phyloP scores from a whole-genome alignment of 2,329 filamentous ascomycete genomes.

The Alternaria ethzedia region DNA sequence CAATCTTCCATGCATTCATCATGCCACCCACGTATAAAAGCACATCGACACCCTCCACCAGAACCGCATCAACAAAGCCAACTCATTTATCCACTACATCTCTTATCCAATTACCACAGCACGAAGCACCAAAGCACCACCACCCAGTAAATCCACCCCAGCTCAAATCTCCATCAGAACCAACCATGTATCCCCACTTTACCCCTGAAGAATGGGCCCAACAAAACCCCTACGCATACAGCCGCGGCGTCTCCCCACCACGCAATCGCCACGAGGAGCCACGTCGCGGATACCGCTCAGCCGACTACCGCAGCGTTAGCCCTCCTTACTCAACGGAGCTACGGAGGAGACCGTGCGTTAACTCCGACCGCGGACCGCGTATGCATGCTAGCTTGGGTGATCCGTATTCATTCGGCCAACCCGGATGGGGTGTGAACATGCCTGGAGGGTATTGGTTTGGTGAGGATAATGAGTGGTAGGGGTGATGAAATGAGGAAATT shows the following conservation, averaged over 20 bases:
- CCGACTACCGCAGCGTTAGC: not conserved
- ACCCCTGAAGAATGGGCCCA: not conserved
- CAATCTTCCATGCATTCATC: not conserved
- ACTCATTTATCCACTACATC: not conserved
- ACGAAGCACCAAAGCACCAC: not conserved
- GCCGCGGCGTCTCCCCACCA: not conserved
- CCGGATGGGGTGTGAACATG: not conserved
- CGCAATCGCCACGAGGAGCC: not conserved
- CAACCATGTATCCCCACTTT: not conserved
- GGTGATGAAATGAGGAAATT: not conserved
- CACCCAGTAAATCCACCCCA: not conserved
- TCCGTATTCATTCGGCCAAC: not conserved
- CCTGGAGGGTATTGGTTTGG: not conserved
- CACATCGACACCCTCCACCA: not conserved
- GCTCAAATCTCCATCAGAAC: not conserved
- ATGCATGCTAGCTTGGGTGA: not conserved
- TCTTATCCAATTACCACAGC: rapidly evolving
- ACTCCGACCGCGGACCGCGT: not conserved
- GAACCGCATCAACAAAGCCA: not conserved
- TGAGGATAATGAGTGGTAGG: not conserved
- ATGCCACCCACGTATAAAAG: not conserved
- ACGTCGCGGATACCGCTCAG: not conserved
- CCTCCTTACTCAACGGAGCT: not conserved
- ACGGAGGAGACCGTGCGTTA: not conserved
- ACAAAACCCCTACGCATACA: not conserved